Evolutionary conservation across 345 rosid species (phyloP).

Genomic region (Eucalyptus camaldulensis): DNA sequence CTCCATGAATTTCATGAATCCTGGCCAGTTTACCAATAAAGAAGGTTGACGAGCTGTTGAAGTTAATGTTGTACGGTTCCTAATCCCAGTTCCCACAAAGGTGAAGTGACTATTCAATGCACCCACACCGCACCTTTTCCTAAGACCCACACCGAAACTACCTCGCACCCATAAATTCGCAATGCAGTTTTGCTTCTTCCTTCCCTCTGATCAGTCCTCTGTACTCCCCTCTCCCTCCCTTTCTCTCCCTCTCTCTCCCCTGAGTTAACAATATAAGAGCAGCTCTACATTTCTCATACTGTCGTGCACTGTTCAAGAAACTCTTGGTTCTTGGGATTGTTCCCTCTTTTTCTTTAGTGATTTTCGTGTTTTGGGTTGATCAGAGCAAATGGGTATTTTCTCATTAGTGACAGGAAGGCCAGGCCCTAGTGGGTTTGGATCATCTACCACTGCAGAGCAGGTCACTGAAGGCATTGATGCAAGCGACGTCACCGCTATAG

Average conservation of each 20-base stretch:
- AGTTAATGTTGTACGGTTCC: not conserved
- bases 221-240: not conserved
- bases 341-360: not conserved
- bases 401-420: constrained; percentile 49
- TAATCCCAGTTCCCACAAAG: not conserved
- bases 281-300: not conserved
- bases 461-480: constrained; percentile 70
- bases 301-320: not conserved
- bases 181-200: not conserved
- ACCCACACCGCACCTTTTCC: not conserved
- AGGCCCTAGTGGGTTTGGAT: constrained; percentile 88
- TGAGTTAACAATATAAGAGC: not conserved
- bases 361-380: not conserved
- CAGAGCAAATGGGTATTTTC: constrained; percentile 24
- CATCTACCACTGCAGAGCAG: constrained; percentile 72
- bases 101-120: not conserved
- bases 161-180: not conserved
- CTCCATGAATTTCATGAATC: not conserved
- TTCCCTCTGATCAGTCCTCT: not conserved
- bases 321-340: not conserved
- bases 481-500: constrained; percentile 45
- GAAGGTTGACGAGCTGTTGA: not conserved
- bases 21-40: not conserved
- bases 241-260: not conserved
- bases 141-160: not conserved